phyloP scores from a whole-genome alignment of 257 asterid species.

The Plectranthus barbatus region DNA sequence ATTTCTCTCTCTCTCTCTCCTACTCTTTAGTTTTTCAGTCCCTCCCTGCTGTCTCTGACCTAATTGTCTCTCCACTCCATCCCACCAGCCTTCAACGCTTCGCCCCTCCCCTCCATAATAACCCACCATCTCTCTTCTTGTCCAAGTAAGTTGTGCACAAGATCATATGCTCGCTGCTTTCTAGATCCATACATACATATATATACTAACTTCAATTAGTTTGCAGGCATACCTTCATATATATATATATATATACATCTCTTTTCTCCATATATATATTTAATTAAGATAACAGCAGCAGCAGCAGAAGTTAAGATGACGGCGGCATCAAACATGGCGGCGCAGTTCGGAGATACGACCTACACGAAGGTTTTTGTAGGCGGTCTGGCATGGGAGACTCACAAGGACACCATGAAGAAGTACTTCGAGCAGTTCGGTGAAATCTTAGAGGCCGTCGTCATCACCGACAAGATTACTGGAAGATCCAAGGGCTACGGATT shows the following conservation, averaged over 20 bases:
- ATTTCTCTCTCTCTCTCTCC: too few relatives aligned
- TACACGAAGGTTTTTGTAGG: slow-evolving; percentile 94
- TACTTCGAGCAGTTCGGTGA: slow-evolving; percentile 97
- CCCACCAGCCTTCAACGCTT: not conserved
- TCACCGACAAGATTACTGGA: slow-evolving; percentile 84
- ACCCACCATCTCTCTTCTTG: not conserved
- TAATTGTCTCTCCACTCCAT: slow-evolving; percentile 26
- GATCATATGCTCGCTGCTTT: too few relatives aligned
- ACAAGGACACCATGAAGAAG: slow-evolving; percentile 89
- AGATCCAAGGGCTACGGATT: slow-evolving; percentile 99
- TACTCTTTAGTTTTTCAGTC: too few relatives aligned
- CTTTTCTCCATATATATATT: too few relatives aligned
- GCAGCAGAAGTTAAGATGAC: slow-evolving; percentile 29
- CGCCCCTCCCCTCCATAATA: not conserved
- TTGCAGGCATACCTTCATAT: not conserved
- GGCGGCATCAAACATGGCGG: slow-evolving; percentile 38
- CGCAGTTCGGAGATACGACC: slow-evolving; percentile 86
- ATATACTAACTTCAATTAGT: not conserved
- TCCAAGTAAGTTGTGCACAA: not conserved
- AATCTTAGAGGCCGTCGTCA: slow-evolving; percentile 91
- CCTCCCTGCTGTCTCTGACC: too few relatives aligned
- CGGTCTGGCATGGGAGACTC: slow-evolving; percentile 99
- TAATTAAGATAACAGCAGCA: not conserved
- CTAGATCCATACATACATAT: too few relatives aligned
- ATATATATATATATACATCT: not conserved